phyloP scores from a whole-genome alignment of 2,329 filamentous ascomycete genomes.

The Neofusicoccum parvum region DNA sequence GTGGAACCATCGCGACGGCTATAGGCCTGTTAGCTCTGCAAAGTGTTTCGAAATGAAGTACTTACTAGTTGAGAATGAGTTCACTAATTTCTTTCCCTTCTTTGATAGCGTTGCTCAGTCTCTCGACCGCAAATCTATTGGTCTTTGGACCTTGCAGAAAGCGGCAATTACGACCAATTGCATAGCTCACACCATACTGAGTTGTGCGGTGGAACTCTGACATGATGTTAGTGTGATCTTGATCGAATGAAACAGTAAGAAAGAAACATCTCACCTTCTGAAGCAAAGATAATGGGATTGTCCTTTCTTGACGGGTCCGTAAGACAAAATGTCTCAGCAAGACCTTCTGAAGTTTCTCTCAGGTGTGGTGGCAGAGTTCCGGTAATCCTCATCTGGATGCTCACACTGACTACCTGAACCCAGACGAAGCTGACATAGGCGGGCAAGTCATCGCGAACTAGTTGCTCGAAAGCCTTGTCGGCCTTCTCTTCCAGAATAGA shows the following conservation, averaged over 20 bases:
- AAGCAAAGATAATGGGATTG: slow-evolving; percentile 77
- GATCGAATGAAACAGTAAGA: not conserved
- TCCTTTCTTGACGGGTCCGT: slow-evolving; percentile 73
- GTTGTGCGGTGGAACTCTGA: slow-evolving; percentile 73
- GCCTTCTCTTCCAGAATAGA: slow-evolving; percentile 63
- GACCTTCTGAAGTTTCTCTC: slow-evolving; percentile 69
- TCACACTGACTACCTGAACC: slow-evolving; percentile 68
- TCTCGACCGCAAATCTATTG: slow-evolving; percentile 61
- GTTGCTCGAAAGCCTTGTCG: slow-evolving; percentile 63
- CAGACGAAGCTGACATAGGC: slow-evolving; percentile 72
- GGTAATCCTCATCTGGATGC: slow-evolving; percentile 68
- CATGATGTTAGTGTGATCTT: slow-evolving; percentile 22
- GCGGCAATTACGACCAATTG: slow-evolving; percentile 74
- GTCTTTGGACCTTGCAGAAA: slow-evolving; percentile 77
- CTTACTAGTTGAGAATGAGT: slow-evolving; percentile 73
- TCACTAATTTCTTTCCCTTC: slow-evolving; percentile 72
- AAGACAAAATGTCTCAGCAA: slow-evolving; percentile 77
- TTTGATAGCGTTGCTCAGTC: slow-evolving; percentile 63
- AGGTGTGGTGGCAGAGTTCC: slow-evolving; percentile 67
- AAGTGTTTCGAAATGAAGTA: slow-evolving; percentile 23
- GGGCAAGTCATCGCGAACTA: slow-evolving; percentile 69
- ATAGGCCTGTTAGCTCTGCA: not conserved
- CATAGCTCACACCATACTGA: slow-evolving; percentile 73
- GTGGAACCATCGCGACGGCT: slow-evolving; percentile 73
- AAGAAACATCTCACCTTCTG: slow-evolving; percentile 58